Evolutionary conservation across 768 basidiomycete genomes (phyloP), one percentile per base, ranked within the genome.

Genomic region (Pisolithus sp.): DNA sequence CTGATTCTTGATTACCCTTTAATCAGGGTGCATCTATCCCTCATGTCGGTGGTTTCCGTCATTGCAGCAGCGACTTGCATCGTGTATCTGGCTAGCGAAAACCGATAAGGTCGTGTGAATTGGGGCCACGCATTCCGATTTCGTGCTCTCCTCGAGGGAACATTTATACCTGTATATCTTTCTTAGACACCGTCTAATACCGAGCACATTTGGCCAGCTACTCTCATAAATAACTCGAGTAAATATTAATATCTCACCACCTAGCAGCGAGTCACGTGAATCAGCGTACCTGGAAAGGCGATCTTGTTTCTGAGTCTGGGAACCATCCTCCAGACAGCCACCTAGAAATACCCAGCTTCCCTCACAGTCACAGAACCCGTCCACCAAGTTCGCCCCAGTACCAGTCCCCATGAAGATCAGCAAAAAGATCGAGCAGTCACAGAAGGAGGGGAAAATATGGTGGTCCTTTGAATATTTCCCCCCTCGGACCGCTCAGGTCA

Each of bases 401-500:
- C 40, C 48, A 39, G 41, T 34, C 42, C 53, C 51, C 70, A 96
- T 96, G 92, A 95, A 88, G 81, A 91, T 98, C 69, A 92, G 85
- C 60, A 82, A 93, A 71, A 97, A 95, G 75, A 90, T 97, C 42
- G 78, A 85, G 57, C 83, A 90, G 68, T 89, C 89, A 45, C 73
- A 81, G 54, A 85, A 86, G 66, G 88, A 95, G 60, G 85, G 86
- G 57, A 83, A 91, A 62, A 73, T 90, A 53, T 96, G 93, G 88
- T 99, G 94, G 94, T 93, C 91, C 36, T 98, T 99, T 67, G 95
- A 99, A 67, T 98, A 93, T 73, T 98, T 99, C 63, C 95, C 96
- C 51, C 94, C 91, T 20, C 77, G 93, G 57, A 96, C 93, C 31
- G 92, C 92, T 46, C 93, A 95, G 82, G 91, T 92, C 55, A 53